A percentile compares a stretch with the other conserved stretches of the same genome.
Evolutionary conservation across 495 filamentous ascomycete species (phyloP).

Genomic region (Aspergillus saccharolyticus): DNA sequence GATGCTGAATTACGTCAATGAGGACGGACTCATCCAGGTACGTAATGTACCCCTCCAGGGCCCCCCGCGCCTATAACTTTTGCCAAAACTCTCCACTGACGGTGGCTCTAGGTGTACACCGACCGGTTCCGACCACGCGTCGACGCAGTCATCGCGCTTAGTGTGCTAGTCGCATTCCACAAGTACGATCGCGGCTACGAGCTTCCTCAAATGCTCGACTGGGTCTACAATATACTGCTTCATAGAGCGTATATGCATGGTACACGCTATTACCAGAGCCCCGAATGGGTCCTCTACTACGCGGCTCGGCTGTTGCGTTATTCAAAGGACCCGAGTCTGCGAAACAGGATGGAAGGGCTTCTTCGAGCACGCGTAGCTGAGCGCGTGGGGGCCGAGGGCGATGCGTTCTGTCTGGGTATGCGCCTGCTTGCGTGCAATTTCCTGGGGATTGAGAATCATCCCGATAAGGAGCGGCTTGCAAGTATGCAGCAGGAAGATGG

Average conservation of each 20-base stretch:
- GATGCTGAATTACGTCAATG: constrained; percentile 13
- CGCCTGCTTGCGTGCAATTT: constrained; percentile 12
- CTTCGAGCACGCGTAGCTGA: constrained; percentile 14
- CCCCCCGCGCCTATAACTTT: too few species aligned
- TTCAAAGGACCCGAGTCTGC: not conserved
- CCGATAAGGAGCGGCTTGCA: constrained; percentile 74
- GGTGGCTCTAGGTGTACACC: constrained; percentile 15
- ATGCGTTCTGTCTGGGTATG: constrained; percentile 17
- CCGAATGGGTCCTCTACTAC: constrained; percentile 22
- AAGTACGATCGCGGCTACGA: constrained; percentile 26
- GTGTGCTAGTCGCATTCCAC: constrained; percentile 18
- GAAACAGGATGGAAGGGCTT: not conserved
- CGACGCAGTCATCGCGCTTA: constrained; percentile 19
- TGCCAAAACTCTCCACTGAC: too few species aligned
- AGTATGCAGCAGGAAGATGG: constrained; percentile 59
- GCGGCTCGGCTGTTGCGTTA: not conserved
- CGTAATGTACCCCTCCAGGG: too few species aligned
- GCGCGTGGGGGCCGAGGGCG: constrained; percentile 7
- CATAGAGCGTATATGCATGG: constrained; percentile 22
- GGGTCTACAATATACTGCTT: constrained; percentile 13
- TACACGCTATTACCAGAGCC: constrained; percentile 18
- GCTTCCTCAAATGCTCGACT: constrained; percentile 33
- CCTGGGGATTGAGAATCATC: constrained; percentile 4
- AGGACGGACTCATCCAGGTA: constrained; percentile 17
- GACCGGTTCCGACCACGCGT: constrained; percentile 12